These are phyloP conservation scores for Lachnellula occidentalis DNA, from an alignment of 2,329 filamentous ascomycete species.

Conservation along the genomic window DNA sequence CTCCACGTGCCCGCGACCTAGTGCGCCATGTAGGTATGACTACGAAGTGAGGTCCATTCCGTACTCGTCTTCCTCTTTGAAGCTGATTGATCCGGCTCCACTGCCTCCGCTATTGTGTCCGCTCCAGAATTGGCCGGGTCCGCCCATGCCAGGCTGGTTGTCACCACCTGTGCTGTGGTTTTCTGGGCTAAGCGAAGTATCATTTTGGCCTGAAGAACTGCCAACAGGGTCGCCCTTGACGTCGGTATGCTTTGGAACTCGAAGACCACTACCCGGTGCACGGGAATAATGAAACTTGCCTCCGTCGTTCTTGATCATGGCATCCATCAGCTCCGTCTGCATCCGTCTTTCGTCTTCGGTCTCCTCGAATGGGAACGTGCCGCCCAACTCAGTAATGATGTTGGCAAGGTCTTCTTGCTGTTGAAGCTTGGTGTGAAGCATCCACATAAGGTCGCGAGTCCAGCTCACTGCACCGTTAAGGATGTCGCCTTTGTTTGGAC, in stretches of 20 bases:
- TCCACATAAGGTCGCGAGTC: conserved; percentile 98
- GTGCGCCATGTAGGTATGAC: conserved; percentile 10
- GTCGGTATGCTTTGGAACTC: conserved; percentile 91
- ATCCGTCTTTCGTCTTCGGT: conserved; percentile 93
- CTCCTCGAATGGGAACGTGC: conserved; percentile 71
- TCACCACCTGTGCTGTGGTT: conserved; percentile 29
- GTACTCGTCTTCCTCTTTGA: conserved; percentile 95
- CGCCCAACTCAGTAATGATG: conserved; percentile 65
- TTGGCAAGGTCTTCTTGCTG: conserved; percentile 84
- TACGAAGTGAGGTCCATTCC: conserved; percentile 66
- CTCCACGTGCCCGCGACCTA: background rate
- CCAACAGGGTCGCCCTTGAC: conserved; percentile 74
- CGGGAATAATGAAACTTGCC: conserved; percentile 77
- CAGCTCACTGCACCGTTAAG: conserved; percentile 95
- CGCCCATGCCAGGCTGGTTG: conserved; percentile 25
- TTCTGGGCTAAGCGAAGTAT: conserved; percentile 49
- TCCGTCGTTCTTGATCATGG: conserved; percentile 73
- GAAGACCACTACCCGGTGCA: conserved; percentile 73
- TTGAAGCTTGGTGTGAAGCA: conserved; percentile 81
- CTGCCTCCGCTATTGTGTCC: conserved; percentile 68
- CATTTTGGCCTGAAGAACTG: conserved; percentile 35
- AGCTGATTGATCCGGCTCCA: conserved; percentile 60
- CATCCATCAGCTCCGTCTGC: conserved; percentile 86
- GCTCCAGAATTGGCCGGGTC: conserved; percentile 53
- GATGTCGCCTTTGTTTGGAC: conserved; percentile 97